phyloP scores from a whole-genome alignment of 2,329 filamentous ascomycete species.

The Paracamarosporium sp. region DNA sequence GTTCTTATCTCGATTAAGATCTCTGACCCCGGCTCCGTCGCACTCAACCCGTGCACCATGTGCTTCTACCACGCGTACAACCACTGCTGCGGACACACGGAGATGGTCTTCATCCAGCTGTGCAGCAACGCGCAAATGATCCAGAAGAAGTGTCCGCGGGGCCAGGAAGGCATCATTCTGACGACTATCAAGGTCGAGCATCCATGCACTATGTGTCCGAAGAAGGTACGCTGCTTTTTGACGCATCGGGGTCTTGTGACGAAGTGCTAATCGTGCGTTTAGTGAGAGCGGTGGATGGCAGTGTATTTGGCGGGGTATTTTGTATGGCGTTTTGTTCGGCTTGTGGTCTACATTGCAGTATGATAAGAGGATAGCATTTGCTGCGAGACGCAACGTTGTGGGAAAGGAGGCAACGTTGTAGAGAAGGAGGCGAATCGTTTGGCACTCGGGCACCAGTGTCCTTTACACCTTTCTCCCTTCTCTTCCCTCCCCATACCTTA shows the following conservation, averaged over 20 bases:
- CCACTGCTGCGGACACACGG: slow-evolving; percentile 54
- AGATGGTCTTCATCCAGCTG: slow-evolving; percentile 42
- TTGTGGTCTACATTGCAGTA: too few species aligned
- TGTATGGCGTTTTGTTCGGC: too few species aligned
- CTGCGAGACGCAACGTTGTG: too few species aligned
- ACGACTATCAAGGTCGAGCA: slow-evolving; percentile 39
- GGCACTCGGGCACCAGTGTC: too few species aligned
- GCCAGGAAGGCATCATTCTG: slow-evolving; percentile 38
- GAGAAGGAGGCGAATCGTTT: too few species aligned
- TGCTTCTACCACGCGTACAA: slow-evolving; percentile 57
- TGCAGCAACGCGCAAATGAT: slow-evolving; percentile 39
- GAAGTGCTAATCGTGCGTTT: neutral
- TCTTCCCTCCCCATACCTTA: too few species aligned
- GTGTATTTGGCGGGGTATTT: too few species aligned
- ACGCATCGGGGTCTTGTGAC: too few species aligned
- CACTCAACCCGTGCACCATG: slow-evolving; percentile 38
- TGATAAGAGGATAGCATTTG: too few species aligned
- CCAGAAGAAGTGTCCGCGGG: slow-evolving; percentile 38
- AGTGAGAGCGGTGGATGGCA: too few species aligned
- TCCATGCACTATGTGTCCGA: slow-evolving; percentile 29
- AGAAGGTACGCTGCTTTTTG: slow-evolving; percentile 21
- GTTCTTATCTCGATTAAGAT: neutral
- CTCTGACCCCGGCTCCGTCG: neutral
- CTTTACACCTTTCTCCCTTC: too few species aligned
- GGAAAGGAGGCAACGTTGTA: too few species aligned